Evolutionary conservation across 495 filamentous ascomycete genomes (phyloP).

Genomic region (Aspergillus sclerotiicarbonarius): DNA sequence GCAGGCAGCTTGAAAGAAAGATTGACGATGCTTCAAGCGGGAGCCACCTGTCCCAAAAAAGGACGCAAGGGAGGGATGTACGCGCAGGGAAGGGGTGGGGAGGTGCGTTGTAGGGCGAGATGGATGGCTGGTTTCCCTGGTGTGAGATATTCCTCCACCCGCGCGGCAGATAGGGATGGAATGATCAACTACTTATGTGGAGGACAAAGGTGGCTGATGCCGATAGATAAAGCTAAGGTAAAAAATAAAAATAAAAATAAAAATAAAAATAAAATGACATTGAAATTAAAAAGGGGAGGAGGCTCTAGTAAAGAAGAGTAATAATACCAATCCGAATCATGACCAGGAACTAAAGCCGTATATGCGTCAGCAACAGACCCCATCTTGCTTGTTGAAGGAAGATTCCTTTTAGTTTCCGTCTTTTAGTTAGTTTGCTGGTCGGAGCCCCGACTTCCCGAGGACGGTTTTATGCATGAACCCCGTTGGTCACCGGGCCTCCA

Average conservation of each 20-base stretch:
- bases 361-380: neutral
- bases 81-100: neutral
- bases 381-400: neutral
- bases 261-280: too few species aligned
- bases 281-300: neutral
- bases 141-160: conserved; percentile 4
- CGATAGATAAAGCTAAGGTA: neutral
- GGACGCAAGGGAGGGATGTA: neutral
- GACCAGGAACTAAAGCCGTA: neutral
- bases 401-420: neutral
- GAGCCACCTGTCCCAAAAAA: neutral
- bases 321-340: neutral
- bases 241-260: too few species aligned
- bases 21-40: neutral
- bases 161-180: conserved; percentile 4
- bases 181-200: neutral
- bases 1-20: neutral
- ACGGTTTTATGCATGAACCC: conserved; percentile 13
- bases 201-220: too few species aligned
- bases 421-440: conserved; percentile 5
- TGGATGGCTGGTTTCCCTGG: neutral
- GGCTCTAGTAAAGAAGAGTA: neutral
- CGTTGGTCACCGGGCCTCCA: neutral
- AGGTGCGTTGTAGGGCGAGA: neutral
- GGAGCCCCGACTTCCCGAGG: conserved; percentile 21